Base-by-base conservation (phyloP, 176 grass and related monocot species). In the Chloris gayana region DNA sequence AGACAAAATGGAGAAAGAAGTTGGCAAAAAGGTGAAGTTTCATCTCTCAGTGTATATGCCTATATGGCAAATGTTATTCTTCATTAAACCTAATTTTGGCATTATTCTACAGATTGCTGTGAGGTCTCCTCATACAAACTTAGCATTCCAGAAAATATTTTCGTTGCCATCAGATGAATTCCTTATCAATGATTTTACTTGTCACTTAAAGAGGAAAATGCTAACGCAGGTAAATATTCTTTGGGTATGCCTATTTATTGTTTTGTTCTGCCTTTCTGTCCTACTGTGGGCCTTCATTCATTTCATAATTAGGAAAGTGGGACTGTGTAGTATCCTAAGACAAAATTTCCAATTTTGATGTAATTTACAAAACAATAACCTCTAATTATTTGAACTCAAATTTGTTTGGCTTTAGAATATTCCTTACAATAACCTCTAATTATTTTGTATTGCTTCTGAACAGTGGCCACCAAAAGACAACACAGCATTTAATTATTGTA, bases 151-250 rank as follows among this genome's bases (percentile, higher is more conserved):
- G 74, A 98, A 95, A 85, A 92, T 88, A 5, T 98, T 98, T 69
- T 75, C 84, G 67, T 87, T 98, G 84, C 96, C 96, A 72, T 72
- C 82, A 35, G 92, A 98, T 86, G 92, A 98, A 88, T 98, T 98
- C 85, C 86, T 98, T 77, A 98, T 98, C 92, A 98, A 98, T 76
- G 90, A 98, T 89, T 98, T 98, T 85, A 98, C 92, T 46, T 98
- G 96, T 56, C 90, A 98, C 66, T 81, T 98, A 75, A 98, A 98
- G 84, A 93, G 96, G 72, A 98, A 93, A 92, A 84, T 95, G 92
- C 88, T 86, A 63, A 91, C 88, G 37, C 96, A 95, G 96, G 92
- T 95, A 27, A 29, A 66, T 79, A 7, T 37, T 73, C 21, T 33
- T 74, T 77, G 1, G 34, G 29, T 67, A 65, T 2, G 49, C 44